A percentile compares a stretch with the other conserved stretches of the same genome.
Evolutionary conservation across 441 rosid species (phyloP).

Genomic region (Syzygium syzygioides): DNA sequence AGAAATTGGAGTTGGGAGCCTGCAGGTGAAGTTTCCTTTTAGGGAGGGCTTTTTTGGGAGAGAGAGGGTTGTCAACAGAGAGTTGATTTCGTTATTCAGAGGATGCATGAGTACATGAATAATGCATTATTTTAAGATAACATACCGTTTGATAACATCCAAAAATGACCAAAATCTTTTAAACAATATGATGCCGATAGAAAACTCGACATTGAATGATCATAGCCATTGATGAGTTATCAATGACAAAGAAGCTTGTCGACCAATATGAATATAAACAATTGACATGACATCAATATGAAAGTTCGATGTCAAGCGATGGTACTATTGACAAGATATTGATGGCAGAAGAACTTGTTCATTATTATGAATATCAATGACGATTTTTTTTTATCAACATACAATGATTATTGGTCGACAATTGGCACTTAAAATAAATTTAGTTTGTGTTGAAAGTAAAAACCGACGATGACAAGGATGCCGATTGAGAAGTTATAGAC

Average conservation of each 20-base stretch:
- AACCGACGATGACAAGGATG: not conserved
- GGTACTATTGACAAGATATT: not conserved
- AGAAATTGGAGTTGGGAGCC: too few relatives aligned
- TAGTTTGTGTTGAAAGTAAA: not conserved
- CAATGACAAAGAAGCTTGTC: fast-evolving
- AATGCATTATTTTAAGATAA: too few relatives aligned
- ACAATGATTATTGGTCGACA: fast-evolving
- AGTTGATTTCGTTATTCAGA: too few relatives aligned
- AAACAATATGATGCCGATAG: fast-evolving
- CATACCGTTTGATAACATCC: fast-evolving
- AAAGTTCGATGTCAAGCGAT: too few relatives aligned
- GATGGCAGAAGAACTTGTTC: not conserved
- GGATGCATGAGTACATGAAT: too few relatives aligned
- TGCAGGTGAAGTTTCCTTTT: too few relatives aligned
- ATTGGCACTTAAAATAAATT: not conserved
- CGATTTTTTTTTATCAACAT: not conserved
- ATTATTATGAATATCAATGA: not conserved
- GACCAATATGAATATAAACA: fast-evolving
- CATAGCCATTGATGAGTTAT: fast-evolving
- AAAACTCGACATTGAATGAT: fast-evolving
- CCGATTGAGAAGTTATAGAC: not conserved
- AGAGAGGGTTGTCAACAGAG: too few relatives aligned
- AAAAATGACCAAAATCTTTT: not conserved
- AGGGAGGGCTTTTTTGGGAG: too few relatives aligned
- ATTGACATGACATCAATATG: not conserved